phyloP scores from a whole-genome alignment of 495 filamentous ascomycete genomes.

The Massariosphaeria phaeospora region DNA sequence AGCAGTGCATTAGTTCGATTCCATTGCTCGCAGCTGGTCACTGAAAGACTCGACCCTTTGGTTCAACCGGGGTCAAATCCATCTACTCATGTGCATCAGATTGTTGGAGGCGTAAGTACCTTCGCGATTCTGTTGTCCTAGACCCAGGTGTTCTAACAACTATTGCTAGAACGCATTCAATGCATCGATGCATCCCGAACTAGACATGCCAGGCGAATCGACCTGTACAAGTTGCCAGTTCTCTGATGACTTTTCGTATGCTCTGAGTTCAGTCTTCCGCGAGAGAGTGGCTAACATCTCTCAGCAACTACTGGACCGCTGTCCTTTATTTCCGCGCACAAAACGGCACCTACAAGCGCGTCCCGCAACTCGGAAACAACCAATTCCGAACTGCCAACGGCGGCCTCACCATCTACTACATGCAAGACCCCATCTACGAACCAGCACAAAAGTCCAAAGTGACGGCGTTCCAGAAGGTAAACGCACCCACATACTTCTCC shows the following conservation, averaged over 20 bases:
- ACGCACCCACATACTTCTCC: not conserved
- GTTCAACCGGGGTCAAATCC: constrained; percentile 22
- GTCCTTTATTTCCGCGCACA: constrained; percentile 25
- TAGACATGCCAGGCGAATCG: constrained; percentile 29
- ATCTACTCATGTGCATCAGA: constrained; percentile 45
- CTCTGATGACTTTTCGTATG: constrained; percentile 27
- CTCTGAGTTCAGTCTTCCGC: constrained; percentile 17
- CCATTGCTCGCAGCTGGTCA: constrained; percentile 29
- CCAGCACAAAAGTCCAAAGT: constrained; percentile 12
- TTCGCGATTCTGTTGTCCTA: not conserved
- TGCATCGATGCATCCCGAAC: constrained; percentile 18
- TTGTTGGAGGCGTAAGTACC: constrained; percentile 42
- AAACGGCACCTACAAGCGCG: constrained; percentile 27
- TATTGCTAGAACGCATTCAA: constrained; percentile 24
- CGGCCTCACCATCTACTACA: constrained; percentile 27
- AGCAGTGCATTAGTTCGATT: constrained; percentile 28
- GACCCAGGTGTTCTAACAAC: not conserved
- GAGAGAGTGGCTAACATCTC: too few species aligned
- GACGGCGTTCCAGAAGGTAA: constrained; percentile 14
- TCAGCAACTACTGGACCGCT: constrained; percentile 25
- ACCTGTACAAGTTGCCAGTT: constrained; percentile 32
- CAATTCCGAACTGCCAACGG: constrained; percentile 18
- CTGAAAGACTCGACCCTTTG: constrained; percentile 26
- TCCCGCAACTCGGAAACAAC: constrained; percentile 18
- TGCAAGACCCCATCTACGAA: constrained; percentile 22